Conservation (phyloP, 768 basidiomycete genomes). For the Lactarius quietus region DNA sequence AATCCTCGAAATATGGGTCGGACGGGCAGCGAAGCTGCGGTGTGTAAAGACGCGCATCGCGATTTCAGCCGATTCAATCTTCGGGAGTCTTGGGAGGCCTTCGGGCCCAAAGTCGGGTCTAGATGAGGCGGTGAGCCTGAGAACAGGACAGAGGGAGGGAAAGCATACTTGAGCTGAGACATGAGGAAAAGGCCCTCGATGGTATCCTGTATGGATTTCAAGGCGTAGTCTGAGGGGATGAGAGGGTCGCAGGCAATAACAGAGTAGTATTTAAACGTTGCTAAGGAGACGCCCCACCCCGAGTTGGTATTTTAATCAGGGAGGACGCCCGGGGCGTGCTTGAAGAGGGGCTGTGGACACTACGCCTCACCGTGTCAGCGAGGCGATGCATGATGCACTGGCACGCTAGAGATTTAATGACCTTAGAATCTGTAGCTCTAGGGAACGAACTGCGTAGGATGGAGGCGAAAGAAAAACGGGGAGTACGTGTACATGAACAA, state of each 20-base stretch:
- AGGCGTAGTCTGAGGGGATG: background rate
- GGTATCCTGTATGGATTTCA: conserved; percentile 8
- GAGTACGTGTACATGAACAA: background rate
- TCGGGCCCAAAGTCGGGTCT: conserved; percentile 37
- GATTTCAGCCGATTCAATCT: conserved; percentile 46
- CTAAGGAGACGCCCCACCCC: background rate
- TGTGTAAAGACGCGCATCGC: conserved; percentile 67
- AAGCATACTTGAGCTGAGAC: conserved; percentile 17
- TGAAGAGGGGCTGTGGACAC: background rate
- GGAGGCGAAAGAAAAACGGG: background rate
- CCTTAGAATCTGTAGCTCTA: background rate
- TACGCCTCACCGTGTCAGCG: conserved; percentile 6
- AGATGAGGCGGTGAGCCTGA: background rate
- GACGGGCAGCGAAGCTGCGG: conserved; percentile 64
- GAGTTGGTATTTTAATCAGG: background rate
- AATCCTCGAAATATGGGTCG: conserved; percentile 77
- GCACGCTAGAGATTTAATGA: background rate
- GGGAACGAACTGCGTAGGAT: background rate
- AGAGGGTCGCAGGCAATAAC: background rate
- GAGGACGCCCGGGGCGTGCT: conserved; percentile 6
- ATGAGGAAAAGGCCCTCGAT: conserved; percentile 21
- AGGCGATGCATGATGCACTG: conserved; percentile 13
- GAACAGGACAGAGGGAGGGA: background rate
- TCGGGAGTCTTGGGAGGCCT: conserved; percentile 55
- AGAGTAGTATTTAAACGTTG: conserved; percentile 21